phyloP scores from a whole-genome alignment of 129 eudicot species.

The Calendula officinalis region DNA sequence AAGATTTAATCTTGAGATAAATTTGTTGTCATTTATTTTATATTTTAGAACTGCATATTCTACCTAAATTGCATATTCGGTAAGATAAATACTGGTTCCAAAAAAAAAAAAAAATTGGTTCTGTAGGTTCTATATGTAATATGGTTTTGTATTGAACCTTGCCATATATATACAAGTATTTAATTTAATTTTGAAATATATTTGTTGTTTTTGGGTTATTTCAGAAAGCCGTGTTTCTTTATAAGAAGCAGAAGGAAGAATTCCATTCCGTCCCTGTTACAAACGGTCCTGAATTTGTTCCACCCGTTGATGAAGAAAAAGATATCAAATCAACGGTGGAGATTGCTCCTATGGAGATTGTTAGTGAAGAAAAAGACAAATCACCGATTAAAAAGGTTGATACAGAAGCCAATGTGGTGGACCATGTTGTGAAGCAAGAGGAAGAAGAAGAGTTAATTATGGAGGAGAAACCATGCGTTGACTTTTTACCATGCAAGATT shows the following conservation, averaged over 20 bases:
- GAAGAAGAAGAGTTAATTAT: conserved; percentile 15
- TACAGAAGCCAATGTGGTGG: conserved; percentile 18
- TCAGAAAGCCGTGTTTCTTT: conserved; percentile 84
- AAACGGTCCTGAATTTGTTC: conserved; percentile 6
- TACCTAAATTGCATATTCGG: no score
- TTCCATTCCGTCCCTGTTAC: not conserved
- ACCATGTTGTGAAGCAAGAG: conserved; percentile 25
- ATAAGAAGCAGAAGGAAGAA: conserved; percentile 61
- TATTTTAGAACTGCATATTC: no score
- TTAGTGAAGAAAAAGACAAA: conserved; percentile 18
- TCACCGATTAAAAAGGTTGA: not conserved
- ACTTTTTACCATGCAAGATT: conserved; percentile 24
- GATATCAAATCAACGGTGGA: conserved; percentile 28
- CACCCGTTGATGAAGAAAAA: conserved; percentile 22
- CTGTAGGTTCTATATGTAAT: no score
- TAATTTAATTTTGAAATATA: not conserved
- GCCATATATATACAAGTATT: no score
- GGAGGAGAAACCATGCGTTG: conserved; percentile 25
- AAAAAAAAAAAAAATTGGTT: no score
- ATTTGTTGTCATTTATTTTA: no score
- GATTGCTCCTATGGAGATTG: conserved; percentile 23
- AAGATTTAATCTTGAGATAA: no score
- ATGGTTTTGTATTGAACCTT: no score
- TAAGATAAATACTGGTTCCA: no score
- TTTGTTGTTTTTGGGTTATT: conserved; percentile 13